A percentile compares a stretch with the other conserved stretches of the same genome.
These are phyloP conservation scores for Ceratocystis ficicola DNA, from an alignment of 2,329 filamentous ascomycete genomes.

Conservation along the genomic window DNA sequence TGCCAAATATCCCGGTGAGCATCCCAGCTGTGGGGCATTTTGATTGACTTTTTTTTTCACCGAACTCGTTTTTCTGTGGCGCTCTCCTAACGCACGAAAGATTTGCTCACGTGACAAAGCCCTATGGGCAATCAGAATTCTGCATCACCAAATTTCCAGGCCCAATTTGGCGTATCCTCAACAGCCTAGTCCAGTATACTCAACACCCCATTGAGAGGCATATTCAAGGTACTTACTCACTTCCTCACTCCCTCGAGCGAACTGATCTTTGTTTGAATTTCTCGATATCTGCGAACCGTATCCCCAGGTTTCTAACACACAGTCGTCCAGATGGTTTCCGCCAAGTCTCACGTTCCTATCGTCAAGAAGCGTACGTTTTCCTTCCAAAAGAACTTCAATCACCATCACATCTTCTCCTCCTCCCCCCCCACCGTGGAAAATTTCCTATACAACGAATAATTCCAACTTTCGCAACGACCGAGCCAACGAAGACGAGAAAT, in stretches of 20 bases:
- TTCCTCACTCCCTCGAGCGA: slow-evolving; percentile 21
- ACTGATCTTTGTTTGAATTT: slow-evolving; percentile 18
- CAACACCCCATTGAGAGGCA: slow-evolving; percentile 31
- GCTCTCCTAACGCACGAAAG: slow-evolving; percentile 22
- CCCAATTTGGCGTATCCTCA: slow-evolving; percentile 30
- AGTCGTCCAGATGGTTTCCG: slow-evolving; percentile 73
- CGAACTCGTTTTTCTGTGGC: slow-evolving; percentile 16
- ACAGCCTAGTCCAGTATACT: slow-evolving; percentile 25
- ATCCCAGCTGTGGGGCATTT: background rate
- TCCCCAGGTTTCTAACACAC: slow-evolving; percentile 19
- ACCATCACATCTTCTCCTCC: slow-evolving; percentile 4
- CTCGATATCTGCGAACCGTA: background rate
- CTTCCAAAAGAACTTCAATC: slow-evolving; percentile 20
- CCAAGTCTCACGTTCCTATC: slow-evolving; percentile 98
- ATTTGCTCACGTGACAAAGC: slow-evolving; percentile 29
- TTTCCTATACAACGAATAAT: background rate
- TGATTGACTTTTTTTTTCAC: slow-evolving; percentile 6
- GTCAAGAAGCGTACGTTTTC: slow-evolving; percentile 92
- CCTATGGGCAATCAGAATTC: slow-evolving; percentile 28
- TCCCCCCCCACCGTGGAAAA: slow-evolving; percentile 18
- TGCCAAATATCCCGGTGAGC: slow-evolving; percentile 14
- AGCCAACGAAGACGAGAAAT: slow-evolving; percentile 7
- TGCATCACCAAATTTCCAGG: slow-evolving; percentile 31
- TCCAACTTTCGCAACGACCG: background rate
- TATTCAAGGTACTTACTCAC: slow-evolving; percentile 33